Evolutionary conservation across 805 yeast genomes (phyloP).

Genomic region (Candida railenensis): DNA sequence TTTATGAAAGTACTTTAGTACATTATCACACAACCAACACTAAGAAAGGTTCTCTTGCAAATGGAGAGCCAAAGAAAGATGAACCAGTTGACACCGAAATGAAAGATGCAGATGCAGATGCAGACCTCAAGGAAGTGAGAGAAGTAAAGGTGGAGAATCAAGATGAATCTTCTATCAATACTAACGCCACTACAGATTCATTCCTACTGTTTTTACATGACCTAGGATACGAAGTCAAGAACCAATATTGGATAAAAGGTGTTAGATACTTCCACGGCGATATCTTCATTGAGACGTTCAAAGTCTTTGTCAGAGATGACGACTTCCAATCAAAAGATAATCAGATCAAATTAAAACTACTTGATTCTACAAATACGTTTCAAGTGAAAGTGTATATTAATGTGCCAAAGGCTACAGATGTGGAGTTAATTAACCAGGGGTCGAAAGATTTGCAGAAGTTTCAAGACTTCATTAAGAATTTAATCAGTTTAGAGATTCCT

Average conservation of each 20-base stretch:
- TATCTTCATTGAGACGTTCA: constrained; percentile 58
- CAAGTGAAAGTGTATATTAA: constrained; percentile 68
- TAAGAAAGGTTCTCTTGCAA: no score
- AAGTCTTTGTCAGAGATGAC: constrained; percentile 40
- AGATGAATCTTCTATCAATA: no score
- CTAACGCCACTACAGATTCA: constrained; percentile 33
- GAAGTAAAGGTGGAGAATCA: no score
- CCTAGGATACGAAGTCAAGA: constrained; percentile 68
- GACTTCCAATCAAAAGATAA: constrained; percentile 20
- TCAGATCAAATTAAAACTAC: constrained; percentile 31
- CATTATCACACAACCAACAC: constrained; percentile 42
- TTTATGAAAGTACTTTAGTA: constrained; percentile 58
- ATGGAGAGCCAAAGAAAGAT: constrained; percentile 11
- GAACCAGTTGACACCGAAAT: constrained; percentile 5
- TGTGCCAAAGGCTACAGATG: constrained; percentile 69
- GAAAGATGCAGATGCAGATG: constrained; percentile 4
- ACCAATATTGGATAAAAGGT: constrained; percentile 63
- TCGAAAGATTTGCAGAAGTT: constrained; percentile 59
- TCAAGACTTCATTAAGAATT: constrained; percentile 65
- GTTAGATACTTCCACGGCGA: constrained; percentile 59
- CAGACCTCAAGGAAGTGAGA: constrained; percentile 3
- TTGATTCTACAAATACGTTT: constrained; percentile 56
- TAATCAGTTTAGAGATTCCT: constrained; percentile 69
- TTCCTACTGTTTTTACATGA: constrained; percentile 49
- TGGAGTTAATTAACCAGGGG: constrained; percentile 67